A percentile compares a stretch with the other conserved stretches of the same genome.
phyloP scores from a whole-genome alignment of 805 yeast genomes.

The Ogataea dorogensis region DNA sequence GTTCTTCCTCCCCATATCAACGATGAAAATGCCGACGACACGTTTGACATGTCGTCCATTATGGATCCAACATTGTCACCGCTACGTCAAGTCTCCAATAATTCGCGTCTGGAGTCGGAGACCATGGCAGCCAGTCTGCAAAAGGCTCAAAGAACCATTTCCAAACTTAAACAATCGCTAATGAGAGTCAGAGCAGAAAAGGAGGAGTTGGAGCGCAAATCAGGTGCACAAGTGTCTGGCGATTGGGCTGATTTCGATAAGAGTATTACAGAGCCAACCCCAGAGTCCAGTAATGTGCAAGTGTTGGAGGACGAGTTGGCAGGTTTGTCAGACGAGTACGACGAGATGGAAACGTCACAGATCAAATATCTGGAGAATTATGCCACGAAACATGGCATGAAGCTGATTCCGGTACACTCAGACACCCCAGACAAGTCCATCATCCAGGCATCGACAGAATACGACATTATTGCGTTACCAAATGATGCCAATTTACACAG shows the following conservation, averaged over 20 bases:
- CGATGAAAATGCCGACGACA: slow-evolving; percentile 28
- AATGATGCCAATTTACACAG: slow-evolving; percentile 20
- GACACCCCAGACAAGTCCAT: slow-evolving; percentile 19
- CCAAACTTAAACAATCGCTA: slow-evolving; percentile 53
- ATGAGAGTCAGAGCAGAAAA: slow-evolving; percentile 45
- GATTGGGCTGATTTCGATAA: slow-evolving; percentile 27
- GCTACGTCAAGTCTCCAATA: slow-evolving; percentile 36
- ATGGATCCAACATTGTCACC: slow-evolving; percentile 38
- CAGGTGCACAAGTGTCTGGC: slow-evolving; percentile 6
- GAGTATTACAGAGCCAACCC: slow-evolving; percentile 19
- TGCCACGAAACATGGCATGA: slow-evolving; percentile 28
- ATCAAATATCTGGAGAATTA: slow-evolving; percentile 30
- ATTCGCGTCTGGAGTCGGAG: slow-evolving; percentile 57
- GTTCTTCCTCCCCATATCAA: slow-evolving; percentile 6
- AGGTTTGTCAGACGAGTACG: slow-evolving; percentile 14
- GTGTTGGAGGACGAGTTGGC: slow-evolving; percentile 24
- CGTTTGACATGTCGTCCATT: slow-evolving; percentile 35
- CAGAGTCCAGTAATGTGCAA: slow-evolving; percentile 9
- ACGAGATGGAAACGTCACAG: slow-evolving; percentile 10
- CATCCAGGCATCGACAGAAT: slow-evolving; percentile 25
- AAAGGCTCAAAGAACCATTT: slow-evolving; percentile 61
- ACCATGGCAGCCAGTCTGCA: slow-evolving; percentile 62
- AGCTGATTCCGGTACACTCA: slow-evolving; percentile 14
- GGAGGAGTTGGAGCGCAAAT: slow-evolving; percentile 31
- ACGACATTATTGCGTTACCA: slow-evolving; percentile 29